Base-by-base conservation (phyloP, 225 moss, liverwort and hornwort genomes). In the Neckera pumila region DNA sequence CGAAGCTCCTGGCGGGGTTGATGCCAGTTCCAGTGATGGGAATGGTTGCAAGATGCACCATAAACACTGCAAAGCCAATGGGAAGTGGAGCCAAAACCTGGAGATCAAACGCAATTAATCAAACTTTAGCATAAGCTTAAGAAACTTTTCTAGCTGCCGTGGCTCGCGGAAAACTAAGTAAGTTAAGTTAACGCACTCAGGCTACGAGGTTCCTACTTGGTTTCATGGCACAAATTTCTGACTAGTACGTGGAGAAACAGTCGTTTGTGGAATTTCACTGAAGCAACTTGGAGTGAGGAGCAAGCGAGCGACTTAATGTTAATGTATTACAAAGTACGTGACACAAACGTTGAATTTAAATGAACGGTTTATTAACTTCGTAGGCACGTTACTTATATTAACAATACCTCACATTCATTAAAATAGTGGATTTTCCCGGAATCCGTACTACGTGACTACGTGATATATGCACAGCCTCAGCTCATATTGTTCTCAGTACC, bases 1-100 rank as follows among this genome's bases (percentile, higher is more conserved):
- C 92, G 86, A 93, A 92, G 92, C 93, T 93, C 83, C 93, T 63
- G 16, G 93, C 93, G 19, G 93, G 93, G 92, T 93, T 93, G 84
- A 93, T 93, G 64, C 93, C 87, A 38, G 93, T 89, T 87, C 93
- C 93, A 1, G 92, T 92, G 80, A 93, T 92, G 75, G 91, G 91
- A 79, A 93, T 90, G 12, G 93, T 93, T 33, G 93, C 92, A 19
- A 93, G 43, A 40, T 93, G 90, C 78, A 93, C 93, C 88, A 92
- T 72, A 38, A 93, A 93, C 28, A 93, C 93, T 54, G 93, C 93
- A 61, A 93, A 93, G 42, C 93, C 93, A 51, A 93, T 93, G 42
- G 93, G 93, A 71, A 93, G 92, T 12, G 93, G 93, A 63, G 93
- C 93, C 83, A 93, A 30, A 30, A 93, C 93, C 93, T 93, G 88